A percentile compares a stretch with the other conserved stretches of the same genome.
Evolutionary conservation across 2,329 filamentous ascomycete genomes (phyloP).

Genomic region (Alternaria viburni): DNA sequence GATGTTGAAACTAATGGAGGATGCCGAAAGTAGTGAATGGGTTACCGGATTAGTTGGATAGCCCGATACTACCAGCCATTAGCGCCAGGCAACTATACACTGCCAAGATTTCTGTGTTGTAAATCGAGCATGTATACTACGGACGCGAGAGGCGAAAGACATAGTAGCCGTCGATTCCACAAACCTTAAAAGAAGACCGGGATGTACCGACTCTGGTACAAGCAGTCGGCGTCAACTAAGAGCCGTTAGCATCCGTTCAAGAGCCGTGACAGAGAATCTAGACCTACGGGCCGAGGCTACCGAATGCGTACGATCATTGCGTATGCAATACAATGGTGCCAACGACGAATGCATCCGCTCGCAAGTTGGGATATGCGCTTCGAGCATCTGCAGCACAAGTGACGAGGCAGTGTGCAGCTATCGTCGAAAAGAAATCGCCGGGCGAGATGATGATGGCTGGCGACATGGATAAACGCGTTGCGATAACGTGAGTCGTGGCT

Average conservation of each 20-base stretch:
- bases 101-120: background rate
- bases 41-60: background rate
- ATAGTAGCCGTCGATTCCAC: background rate
- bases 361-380: background rate
- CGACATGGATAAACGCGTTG: background rate
- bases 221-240: background rate
- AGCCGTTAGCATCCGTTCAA: background rate
- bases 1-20: background rate
- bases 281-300: background rate
- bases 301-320: background rate
- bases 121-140: background rate
- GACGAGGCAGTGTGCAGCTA: background rate
- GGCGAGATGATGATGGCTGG: background rate
- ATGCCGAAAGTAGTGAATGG: background rate
- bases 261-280: background rate
- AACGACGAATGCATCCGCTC: background rate
- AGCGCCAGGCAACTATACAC: background rate
- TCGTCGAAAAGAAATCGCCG: background rate
- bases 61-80: background rate
- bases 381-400: background rate
- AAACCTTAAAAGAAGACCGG: background rate
- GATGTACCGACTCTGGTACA: background rate
- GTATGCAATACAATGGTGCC: background rate
- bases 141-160: background rate
- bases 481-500: background rate